Conservation (phyloP, 2,329 filamentous ascomycete genomes). For the Monosporascus cannonballus region DNA sequence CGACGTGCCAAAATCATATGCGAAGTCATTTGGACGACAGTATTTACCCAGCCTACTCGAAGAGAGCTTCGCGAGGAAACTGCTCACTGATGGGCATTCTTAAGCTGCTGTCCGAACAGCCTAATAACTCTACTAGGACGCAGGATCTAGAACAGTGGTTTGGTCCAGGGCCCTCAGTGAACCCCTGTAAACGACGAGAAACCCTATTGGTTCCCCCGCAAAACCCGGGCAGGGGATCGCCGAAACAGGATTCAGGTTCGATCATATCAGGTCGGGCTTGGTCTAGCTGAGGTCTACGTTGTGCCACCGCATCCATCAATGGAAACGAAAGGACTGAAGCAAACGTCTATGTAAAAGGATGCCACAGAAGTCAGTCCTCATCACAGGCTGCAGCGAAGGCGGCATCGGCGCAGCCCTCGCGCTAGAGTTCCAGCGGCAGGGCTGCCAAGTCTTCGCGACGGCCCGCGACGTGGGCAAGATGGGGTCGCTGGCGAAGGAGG, state of each 20-base stretch:
- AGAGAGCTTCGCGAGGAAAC: no score
- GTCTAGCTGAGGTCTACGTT: not conserved
- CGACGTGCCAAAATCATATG: no score
- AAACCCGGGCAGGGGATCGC: not conserved
- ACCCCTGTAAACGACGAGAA: no score
- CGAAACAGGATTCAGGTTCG: not conserved
- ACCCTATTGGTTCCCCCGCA: not conserved
- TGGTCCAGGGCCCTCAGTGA: no score
- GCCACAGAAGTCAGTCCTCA: slow-evolving; percentile 1
- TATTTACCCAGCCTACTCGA: no score
- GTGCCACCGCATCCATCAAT: not conserved
- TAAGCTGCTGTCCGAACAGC: no score
- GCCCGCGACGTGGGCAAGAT: slow-evolving; percentile 20
- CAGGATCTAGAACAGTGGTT: no score
- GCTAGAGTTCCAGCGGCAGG: not conserved
- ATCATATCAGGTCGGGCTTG: no score
- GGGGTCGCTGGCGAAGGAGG: slow-evolving; percentile 10
- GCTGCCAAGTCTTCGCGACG: slow-evolving; percentile 8
- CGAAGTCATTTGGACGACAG: no score
- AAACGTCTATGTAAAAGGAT: not conserved
- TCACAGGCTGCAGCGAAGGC: slow-evolving; percentile 14
- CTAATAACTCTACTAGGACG: no score
- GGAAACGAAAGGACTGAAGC: not conserved
- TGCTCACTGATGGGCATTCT: no score
- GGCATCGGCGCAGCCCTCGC: slow-evolving; percentile 18